Evolutionary conservation across 2,329 filamentous ascomycete genomes (phyloP).

Genomic region (Cytospora leucostoma): DNA sequence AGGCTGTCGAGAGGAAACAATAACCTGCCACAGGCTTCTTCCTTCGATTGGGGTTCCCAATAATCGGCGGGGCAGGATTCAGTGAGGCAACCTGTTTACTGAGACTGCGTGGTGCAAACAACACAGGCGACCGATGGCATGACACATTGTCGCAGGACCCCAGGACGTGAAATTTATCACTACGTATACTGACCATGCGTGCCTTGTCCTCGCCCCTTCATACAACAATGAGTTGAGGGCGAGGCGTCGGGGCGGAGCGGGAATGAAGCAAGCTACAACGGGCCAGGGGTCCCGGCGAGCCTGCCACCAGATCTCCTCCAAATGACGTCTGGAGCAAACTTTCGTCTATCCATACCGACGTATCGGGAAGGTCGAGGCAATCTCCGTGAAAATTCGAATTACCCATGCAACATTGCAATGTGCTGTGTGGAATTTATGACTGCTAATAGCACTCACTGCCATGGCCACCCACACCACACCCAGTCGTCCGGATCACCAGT

Average conservation of each 20-base stretch:
- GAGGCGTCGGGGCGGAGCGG: constrained; percentile 15
- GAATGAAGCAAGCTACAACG: not conserved
- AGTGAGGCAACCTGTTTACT: constrained; percentile 16
- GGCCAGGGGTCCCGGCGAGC: not conserved
- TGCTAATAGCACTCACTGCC: not conserved
- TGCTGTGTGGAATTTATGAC: constrained; percentile 4
- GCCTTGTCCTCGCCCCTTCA: constrained; percentile 12
- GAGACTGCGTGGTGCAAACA: not conserved
- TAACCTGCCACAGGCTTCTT: not conserved
- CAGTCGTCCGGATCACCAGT: constrained; percentile 2
- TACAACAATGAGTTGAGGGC: constrained; percentile 15
- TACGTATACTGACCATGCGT: not conserved
- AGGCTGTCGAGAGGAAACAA: constrained; percentile 7
- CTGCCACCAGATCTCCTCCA: not conserved
- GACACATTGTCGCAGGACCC: constrained; percentile 3
- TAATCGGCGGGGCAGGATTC: constrained; percentile 4
- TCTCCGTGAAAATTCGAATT: constrained; percentile 13
- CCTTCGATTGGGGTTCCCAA: constrained; percentile 1
- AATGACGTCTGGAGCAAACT: constrained; percentile 1
- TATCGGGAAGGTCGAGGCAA: constrained; percentile 17
- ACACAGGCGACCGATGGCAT: constrained; percentile 3
- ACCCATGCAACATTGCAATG: constrained; percentile 11
- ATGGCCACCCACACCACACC: not conserved
- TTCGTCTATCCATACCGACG: constrained; percentile 7
- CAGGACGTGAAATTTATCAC: constrained; percentile 10